These are phyloP conservation scores for Corchorus olitorius DNA, from an alignment of 345 rosid genomes.

Conservation along the genomic window DNA sequence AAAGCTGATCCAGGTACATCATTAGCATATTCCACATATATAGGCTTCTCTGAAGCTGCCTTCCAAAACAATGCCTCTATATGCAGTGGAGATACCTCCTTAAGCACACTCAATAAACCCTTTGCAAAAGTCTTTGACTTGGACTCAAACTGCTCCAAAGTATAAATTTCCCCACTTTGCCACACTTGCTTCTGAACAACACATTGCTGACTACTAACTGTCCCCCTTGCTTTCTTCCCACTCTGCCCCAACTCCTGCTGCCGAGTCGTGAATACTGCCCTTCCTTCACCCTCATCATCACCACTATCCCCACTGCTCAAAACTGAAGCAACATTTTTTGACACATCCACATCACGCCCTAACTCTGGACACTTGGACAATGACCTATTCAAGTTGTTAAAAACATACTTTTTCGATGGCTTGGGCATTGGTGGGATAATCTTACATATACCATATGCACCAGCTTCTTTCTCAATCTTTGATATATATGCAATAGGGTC, in stretches of 20 bases:
- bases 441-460: conserved; percentile 95
- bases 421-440: conserved; percentile 92
- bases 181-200: conserved; percentile 88
- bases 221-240: conserved; percentile 58
- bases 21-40: conserved; percentile 94
- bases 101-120: conserved; percentile 60
- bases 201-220: conserved; percentile 33
- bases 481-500: conserved; percentile 99
- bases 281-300: conserved; percentile 46
- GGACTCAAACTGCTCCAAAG: conserved; percentile 91
- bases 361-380: conserved; percentile 76
- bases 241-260: conserved; percentile 91
- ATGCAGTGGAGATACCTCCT: conserved; percentile 73
- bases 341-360: conserved; percentile 43
- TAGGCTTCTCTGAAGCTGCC: conserved; percentile 81
- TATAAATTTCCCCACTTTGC: conserved; percentile 96
- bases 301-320: conserved; percentile 30
- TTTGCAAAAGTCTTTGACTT: conserved; percentile 80
- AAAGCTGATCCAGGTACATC: conserved; percentile 98
- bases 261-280: conserved; percentile 93
- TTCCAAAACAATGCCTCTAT: conserved; percentile 93
- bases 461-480: conserved; percentile 92
- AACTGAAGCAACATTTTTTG: conserved; percentile 30
- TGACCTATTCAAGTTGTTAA: conserved; percentile 77
- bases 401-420: conserved; percentile 87